phyloP scores from a whole-genome alignment of 176 grass and related monocot genomes.

The Eragrostis nindensis region DNA sequence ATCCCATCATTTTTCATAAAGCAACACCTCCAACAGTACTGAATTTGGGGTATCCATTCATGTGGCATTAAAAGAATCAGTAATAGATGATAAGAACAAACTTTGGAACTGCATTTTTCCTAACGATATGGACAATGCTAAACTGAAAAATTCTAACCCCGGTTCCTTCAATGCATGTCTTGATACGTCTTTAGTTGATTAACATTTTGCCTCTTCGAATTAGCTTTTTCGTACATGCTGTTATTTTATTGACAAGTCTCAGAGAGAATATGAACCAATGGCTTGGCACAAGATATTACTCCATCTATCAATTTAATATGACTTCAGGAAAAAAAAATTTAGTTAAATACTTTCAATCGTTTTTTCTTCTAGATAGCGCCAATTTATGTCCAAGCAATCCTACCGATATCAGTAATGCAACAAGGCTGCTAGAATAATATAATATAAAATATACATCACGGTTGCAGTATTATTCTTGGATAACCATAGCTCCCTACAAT shows the following conservation, averaged over 20 bases:
- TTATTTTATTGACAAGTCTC: background rate
- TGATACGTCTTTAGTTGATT: background rate
- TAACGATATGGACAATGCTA: background rate
- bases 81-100: background rate
- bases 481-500: background rate
- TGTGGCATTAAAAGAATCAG: background rate
- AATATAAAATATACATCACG: background rate
- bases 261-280: background rate
- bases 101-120: background rate
- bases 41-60: no score
- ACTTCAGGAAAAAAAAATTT: no score
- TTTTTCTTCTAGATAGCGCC: background rate
- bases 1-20: no score
- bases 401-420: background rate
- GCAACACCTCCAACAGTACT: no score
- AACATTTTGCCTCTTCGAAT: background rate
- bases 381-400: background rate
- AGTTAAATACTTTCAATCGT: no score
- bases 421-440: background rate
- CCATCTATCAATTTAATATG: background rate
- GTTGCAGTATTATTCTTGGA: background rate
- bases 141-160: background rate
- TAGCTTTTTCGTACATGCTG: no score
- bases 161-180: background rate
- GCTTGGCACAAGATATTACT: background rate